Evolutionary conservation across 2,329 filamentous ascomycete species (phyloP), one percentile per base, ranked within the genome.

Genomic region (Exophiala bonariae): DNA sequence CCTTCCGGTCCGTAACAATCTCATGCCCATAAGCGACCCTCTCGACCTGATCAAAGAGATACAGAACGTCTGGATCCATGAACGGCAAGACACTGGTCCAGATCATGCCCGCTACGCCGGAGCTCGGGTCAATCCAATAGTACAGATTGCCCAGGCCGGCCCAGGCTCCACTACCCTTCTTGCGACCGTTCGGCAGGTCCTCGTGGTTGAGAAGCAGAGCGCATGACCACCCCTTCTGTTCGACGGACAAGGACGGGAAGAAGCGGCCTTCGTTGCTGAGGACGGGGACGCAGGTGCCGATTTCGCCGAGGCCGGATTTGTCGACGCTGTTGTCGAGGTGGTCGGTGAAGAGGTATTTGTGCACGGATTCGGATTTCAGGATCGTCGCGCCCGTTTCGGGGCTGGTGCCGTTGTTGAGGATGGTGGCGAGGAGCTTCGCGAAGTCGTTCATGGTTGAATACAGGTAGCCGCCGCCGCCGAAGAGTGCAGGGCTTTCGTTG

Each of bases 81-180:
- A 58, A 58, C 2, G 56, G 54, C 13, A 53, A 30, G 14, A 55
- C 28, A 3, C 9, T 37, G 5, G 51, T 41, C 17, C 20, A 26
- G 1, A 55, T 42, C 37, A 57, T 49, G 17, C 56, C 56, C 1
- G 50, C 49, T 5, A 49, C 39, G 4, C 41, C 47, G 8, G 30
- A 20, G n/a, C 11, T 30, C 2, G 47, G 46, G 39, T 58, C 56
- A 19, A 58, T 41, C 54, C 54, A 57, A 40, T 53, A 58, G 38
- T 53, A 58, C 39, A 53, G 18, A 32, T 58, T 57, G 19, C 50
- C 54, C 22, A 58, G 39, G 3, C 56, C 56, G 6, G 51, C 49
- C 56, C 56, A 58, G 3, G 38, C 43, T 16, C 56, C 56, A 18
- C 49, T 53, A 16, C 47, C 45, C 9, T 23, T 30, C 35, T 52